A percentile compares a stretch with the other conserved stretches of the same genome.
Conservation (phyloP, 345 rosid species). For the Arabidopsis arenosa region DNA sequence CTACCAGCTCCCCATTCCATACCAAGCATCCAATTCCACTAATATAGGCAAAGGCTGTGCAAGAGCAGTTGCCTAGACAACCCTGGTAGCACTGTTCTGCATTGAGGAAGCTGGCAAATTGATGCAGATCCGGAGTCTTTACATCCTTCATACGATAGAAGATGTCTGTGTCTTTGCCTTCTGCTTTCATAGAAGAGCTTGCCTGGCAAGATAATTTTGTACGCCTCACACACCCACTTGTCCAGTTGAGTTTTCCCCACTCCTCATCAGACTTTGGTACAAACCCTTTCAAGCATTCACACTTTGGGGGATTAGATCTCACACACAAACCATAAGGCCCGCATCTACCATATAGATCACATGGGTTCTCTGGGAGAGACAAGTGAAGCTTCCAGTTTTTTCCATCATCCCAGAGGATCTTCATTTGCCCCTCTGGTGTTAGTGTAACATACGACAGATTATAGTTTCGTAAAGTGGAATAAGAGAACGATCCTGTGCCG, state of each 20-base stretch:
- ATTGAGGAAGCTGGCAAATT: conserved; percentile 40
- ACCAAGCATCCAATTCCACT: conserved; percentile 43
- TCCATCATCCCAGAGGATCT: conserved; percentile 33
- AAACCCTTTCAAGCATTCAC: conserved; percentile 46
- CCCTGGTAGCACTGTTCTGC: conserved; percentile 30
- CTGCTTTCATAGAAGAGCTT: conserved; percentile 17
- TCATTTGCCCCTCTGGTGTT: conserved; percentile 38
- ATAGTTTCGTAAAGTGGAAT: conserved; percentile 28
- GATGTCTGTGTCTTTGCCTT: conserved; percentile 29
- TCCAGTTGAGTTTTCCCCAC: conserved; percentile 40
- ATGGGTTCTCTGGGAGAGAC: conserved; percentile 27
- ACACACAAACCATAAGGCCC: conserved; percentile 46
- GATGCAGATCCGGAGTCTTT: conserved; percentile 43
- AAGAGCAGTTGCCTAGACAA: conserved; percentile 45
- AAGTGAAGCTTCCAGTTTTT: conserved; percentile 30
- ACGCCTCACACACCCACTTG: conserved; percentile 44
- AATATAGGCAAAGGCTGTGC: conserved; percentile 42
- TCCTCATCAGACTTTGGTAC: conserved; percentile 34
- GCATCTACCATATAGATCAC: conserved; percentile 41
- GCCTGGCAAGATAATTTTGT: conserved; percentile 30
- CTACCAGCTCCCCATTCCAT: conserved; percentile 40
- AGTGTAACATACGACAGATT: conserved; percentile 28
- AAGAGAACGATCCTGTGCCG: conserved; percentile 34
- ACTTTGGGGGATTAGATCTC: conserved; percentile 30
- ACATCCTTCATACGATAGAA: conserved; percentile 36